Percentiles rank a stretch among this genome's conserved stretches.
These are phyloP conservation scores for Phytophthora sp. DNA, from an alignment of 352 stramenopile species.

Conservation along the genomic window DNA sequence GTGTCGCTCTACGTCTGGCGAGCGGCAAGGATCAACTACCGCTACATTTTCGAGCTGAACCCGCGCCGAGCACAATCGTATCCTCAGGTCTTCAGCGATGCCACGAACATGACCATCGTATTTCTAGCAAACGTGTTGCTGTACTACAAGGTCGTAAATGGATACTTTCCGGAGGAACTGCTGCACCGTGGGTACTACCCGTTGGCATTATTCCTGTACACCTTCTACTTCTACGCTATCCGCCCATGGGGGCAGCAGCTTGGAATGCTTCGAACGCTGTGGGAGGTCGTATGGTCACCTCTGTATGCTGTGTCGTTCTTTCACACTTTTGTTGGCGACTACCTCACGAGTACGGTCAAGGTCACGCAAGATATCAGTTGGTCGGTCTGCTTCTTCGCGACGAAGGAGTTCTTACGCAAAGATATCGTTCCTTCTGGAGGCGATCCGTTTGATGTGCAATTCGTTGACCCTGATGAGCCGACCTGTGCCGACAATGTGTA, in stretches of 20 bases:
- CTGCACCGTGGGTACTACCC: slow-evolving; percentile 92
- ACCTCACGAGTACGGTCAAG: slow-evolving; percentile 86
- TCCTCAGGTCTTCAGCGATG: slow-evolving; percentile 95
- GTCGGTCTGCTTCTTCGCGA: slow-evolving; percentile 96
- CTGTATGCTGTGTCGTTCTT: slow-evolving; percentile 95
- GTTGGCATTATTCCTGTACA: slow-evolving; percentile 92
- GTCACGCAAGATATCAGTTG: slow-evolving; percentile 91
- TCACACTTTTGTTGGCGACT: slow-evolving; percentile 91
- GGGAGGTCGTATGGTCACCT: slow-evolving; percentile 91
- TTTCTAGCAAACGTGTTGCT: slow-evolving; percentile 95
- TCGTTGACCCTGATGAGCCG: slow-evolving; percentile 13
- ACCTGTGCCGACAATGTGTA: slow-evolving; percentile 81
- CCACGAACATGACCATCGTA: slow-evolving; percentile 96
- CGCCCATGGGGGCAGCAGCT: slow-evolving; percentile 83
- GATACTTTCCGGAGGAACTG: slow-evolving; percentile 83
- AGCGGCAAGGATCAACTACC: slow-evolving; percentile 91
- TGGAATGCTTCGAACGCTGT: slow-evolving; percentile 88
- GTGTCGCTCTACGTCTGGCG: slow-evolving; percentile 93
- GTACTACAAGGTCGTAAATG: slow-evolving; percentile 97
- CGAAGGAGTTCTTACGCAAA: slow-evolving; percentile 92
- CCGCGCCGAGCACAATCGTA: slow-evolving; percentile 82
- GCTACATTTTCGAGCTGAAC: slow-evolving; percentile 96
- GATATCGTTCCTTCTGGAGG: slow-evolving; percentile 40
- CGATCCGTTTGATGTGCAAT: slow-evolving; percentile 11
- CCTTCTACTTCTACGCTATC: slow-evolving; percentile 93